phyloP scores from a whole-genome alignment of 208 protist species.

The Histomonas meleagridis region DNA sequence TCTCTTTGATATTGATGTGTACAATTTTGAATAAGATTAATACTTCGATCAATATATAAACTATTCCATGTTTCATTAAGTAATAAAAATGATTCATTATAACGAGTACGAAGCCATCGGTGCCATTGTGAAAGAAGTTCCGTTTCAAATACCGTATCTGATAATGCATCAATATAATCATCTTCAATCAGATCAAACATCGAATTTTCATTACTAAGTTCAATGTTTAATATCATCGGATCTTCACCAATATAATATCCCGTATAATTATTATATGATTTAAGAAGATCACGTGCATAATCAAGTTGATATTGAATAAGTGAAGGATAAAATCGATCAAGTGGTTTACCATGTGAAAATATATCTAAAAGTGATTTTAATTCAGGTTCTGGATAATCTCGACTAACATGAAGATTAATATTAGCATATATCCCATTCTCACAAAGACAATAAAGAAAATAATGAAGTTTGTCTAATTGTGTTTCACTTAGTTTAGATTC shows the following conservation, averaged over 20 bases:
- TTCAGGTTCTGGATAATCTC: not conserved
- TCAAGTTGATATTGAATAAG: not conserved
- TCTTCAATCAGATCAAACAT: not conserved
- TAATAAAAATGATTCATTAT: too few relatives aligned
- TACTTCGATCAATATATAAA: too few relatives aligned
- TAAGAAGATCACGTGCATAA: not conserved
- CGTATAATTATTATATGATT: not conserved
- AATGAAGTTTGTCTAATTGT: not conserved
- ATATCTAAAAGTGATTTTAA: not conserved
- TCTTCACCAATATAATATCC: not conserved
- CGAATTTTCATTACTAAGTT: not conserved
- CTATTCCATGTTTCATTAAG: too few relatives aligned
- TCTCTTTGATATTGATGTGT: too few relatives aligned
- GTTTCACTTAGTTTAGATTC: not conserved
- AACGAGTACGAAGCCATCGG: too few relatives aligned
- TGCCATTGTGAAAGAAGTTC: not conserved
- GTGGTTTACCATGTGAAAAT: not conserved
- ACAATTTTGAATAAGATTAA: too few relatives aligned
- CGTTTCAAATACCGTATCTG: not conserved
- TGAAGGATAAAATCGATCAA: not conserved
- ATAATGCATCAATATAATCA: not conserved
- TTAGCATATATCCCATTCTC: not conserved
- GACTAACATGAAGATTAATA: not conserved
- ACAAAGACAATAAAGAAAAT: not conserved
- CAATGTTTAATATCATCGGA: not conserved